A percentile compares a stretch with the other conserved stretches of the same genome.
Evolutionary conservation across 129 eudicot species (phyloP).

Genomic region (Lactuca saligna): DNA sequence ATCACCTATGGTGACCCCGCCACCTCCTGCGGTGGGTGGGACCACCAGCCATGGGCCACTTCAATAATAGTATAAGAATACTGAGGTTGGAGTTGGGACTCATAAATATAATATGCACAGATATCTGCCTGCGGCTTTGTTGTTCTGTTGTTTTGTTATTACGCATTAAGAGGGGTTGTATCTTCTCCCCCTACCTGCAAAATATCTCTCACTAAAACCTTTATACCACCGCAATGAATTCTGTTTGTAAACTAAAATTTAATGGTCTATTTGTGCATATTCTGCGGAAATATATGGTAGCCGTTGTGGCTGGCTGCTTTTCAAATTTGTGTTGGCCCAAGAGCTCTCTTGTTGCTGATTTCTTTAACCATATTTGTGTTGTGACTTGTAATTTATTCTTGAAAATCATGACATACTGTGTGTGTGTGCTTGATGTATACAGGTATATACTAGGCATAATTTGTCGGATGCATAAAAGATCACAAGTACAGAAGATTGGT

Average conservation of each 20-base stretch:
- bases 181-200: conserved; percentile 4
- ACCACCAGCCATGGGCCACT: conserved; percentile 16
- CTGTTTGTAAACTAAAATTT: conserved; percentile 24
- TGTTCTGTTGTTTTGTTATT: conserved; percentile 4
- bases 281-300: not conserved
- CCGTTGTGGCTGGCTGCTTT: conserved; percentile 1
- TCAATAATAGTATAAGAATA: conserved; percentile 27
- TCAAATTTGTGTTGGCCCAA: not conserved
- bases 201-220: conserved; percentile 4
- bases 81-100: conserved; percentile 7
- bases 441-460: too few species aligned
- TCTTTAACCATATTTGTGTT: too few species aligned
- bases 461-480: too few species aligned
- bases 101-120: conserved; percentile 9
- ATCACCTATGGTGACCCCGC: conserved; percentile 20
- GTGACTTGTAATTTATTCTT: too few species aligned
- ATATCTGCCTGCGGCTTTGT: not conserved
- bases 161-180: conserved; percentile 9
- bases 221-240: conserved; percentile 5
- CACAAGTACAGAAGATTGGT: too few species aligned
- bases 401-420: too few species aligned
- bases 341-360: conserved; percentile 1
- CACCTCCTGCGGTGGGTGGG: conserved; percentile 24
- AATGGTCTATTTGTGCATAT: conserved; percentile 30
- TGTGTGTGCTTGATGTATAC: too few species aligned